Base-by-base conservation (phyloP, 805 yeast species). In the Zygosaccharomyces gambellarensis region DNA sequence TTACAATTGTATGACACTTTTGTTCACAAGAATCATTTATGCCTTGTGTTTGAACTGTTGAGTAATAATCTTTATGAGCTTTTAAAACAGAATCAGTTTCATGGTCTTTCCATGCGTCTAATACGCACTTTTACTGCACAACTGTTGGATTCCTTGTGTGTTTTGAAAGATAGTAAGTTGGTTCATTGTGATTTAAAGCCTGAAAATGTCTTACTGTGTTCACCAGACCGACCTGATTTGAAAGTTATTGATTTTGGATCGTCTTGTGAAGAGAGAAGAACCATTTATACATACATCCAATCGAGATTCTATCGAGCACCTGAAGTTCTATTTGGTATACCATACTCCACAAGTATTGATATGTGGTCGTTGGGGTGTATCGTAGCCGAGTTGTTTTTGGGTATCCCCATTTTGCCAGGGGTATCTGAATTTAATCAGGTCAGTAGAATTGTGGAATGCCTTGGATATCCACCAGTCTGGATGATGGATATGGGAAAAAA, bases 311-410 rank as follows among this genome's bases (percentile, higher is more conserved):
- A 92, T 70, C 76, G 99, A 54, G 87, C 96, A 2, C 99, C 99
- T 0, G 99, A 92, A 66, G 96, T 92, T 19, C 80, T 94, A 2
- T 70, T 92, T 19, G 98, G 99, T 0, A 73, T 92, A 39, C 96
- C 96, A 4, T 92, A 94, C 63, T 86, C 96, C 0, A 81, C 95
- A 8, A 82, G 96, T 5, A 92, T 94, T 46, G 99, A 92, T 65
- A 89, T 92, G 82, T 94, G 99, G 99, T 92, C 98, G 0, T 71
- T 90, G 39, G 99, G 96, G 0, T 87, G 97, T 64, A 88, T 94
- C 45, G 80, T 89, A 30, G 95, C 94, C 1, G 99, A 94, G 67
- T 71, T 92, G 43, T 90, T 86, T 57, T 68, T 92, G 45, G 99
- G 99, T 0, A 74, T 92, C 48, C 99, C 99, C 1, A 75, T 92